Conservation (phyloP, 164 flowering plant species). For the Malania oleifera region DNA sequence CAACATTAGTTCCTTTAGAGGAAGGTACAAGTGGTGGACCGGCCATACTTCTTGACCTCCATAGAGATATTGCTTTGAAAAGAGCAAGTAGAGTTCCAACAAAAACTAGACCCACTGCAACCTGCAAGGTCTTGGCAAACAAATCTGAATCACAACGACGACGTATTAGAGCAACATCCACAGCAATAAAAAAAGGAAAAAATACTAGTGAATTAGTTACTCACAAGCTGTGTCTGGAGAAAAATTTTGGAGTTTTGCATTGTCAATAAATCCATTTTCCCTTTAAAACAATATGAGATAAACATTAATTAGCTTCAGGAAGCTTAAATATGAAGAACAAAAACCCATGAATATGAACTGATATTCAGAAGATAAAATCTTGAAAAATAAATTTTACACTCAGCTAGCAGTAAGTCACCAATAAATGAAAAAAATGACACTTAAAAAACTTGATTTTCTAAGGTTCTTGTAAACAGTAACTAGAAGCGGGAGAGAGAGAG, state of each 20-base stretch:
- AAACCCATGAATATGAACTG: neutral
- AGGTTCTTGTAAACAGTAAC: too few relatives aligned
- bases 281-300: constrained; percentile 29
- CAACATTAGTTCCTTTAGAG: constrained; percentile 38
- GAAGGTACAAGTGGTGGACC: constrained; percentile 22
- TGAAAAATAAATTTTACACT: too few relatives aligned
- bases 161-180: neutral
- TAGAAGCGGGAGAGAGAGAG: too few relatives aligned
- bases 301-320: constrained; percentile 5
- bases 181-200: neutral
- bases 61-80: constrained; percentile 44
- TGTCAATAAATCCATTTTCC: constrained; percentile 43
- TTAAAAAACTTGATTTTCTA: too few relatives aligned
- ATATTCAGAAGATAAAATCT: neutral
- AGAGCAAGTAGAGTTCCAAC: constrained; percentile 56
- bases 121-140: constrained; percentile 32
- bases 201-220: constrained; percentile 14
- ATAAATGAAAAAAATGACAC: too few relatives aligned
- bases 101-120: constrained; percentile 39
- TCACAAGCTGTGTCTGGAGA: constrained; percentile 60
- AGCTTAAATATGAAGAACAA: neutral
- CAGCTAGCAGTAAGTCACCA: too few relatives aligned
- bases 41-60: constrained; percentile 28
- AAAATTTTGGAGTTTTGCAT: constrained; percentile 27
- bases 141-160: constrained; percentile 40